Base-by-base conservation (phyloP, 2,329 filamentous ascomycete genomes). In the Curvularia spicifera region DNA sequence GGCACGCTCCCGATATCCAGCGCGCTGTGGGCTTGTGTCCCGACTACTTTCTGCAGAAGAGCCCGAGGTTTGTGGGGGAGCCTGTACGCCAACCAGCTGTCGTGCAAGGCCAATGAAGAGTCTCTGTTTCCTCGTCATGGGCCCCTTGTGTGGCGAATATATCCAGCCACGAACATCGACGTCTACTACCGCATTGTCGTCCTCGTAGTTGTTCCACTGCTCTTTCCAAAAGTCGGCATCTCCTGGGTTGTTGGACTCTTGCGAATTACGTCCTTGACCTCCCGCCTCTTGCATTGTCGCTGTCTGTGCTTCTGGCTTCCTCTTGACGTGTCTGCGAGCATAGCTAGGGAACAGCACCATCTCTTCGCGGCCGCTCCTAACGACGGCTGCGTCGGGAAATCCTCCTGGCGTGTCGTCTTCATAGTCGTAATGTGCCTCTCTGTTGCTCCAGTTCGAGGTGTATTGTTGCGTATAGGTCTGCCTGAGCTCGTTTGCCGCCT, bases 321-420 rank as follows among this genome's bases (percentile, higher is more conserved):
- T 71, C 65, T 80, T 89, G 33, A 85, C 76, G 74, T 96, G 89
- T 60, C 83, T 84, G 71, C 93, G 88, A 8, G 91, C 92, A 74
- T 99, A 99, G 52, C 92, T 97, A 0, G 95, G 95, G 67, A 99
- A 99, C 24, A 99, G 76, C 9, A 99, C 87, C 88, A 99, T 91
- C 79, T 98, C 91, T 75, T 97, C 93, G 59, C 92, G 86, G 12
- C 91, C 93, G 60, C 87, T 88, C 10, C 87, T 85, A 15, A 90
- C 86, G 59, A 97, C 90, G n/a, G 89, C 86, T 18, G 91, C 90
- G 66, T 97, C 89, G 0, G 93, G 91, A 71, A 96, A 97, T 1
- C 89, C 87, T 0, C 89, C 90, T 0, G 91, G 89, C 29, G 91
- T 90, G 26, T 80, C 75, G 40, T 76, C 75, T 24, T 75, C 73